A percentile compares a stretch with the other conserved stretches of the same genome.
Evolutionary conservation across 2,329 filamentous ascomycete genomes (phyloP).

Genomic region (Fusarium siculi): DNA sequence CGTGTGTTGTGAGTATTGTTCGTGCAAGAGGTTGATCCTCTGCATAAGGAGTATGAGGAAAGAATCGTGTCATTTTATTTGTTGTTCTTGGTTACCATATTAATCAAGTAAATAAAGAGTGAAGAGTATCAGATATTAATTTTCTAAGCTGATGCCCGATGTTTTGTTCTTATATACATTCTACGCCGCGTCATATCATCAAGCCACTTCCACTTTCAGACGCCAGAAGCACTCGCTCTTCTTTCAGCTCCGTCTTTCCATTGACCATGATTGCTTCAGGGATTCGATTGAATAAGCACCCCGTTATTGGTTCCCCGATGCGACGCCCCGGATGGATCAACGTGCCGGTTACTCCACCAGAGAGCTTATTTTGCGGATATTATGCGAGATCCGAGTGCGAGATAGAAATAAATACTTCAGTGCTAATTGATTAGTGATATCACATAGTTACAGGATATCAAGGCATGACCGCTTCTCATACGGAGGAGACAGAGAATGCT

Average conservation of each 20-base stretch:
- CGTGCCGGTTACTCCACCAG: constrained; percentile 27
- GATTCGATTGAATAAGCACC: constrained; percentile 34
- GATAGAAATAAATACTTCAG: not conserved
- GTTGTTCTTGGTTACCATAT: not conserved
- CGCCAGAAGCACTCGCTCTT: constrained; percentile 14
- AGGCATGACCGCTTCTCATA: not conserved
- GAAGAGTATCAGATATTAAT: not conserved
- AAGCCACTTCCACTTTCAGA: constrained; percentile 20
- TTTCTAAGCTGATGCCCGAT: not conserved
- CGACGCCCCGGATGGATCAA: constrained; percentile 25
- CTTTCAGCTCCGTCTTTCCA: constrained; percentile 7
- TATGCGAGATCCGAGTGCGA: constrained; percentile 24
- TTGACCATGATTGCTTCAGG: constrained; percentile 9
- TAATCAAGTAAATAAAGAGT: not conserved
- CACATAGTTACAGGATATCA: not conserved
- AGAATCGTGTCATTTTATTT: constrained; percentile 61
- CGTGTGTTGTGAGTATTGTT: constrained; percentile 68
- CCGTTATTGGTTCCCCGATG: constrained; percentile 29
- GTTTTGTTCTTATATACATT: constrained; percentile 5
- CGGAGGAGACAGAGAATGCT: not conserved
- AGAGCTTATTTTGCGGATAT: not conserved
- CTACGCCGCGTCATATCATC: constrained; percentile 29
- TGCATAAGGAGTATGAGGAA: constrained; percentile 66
- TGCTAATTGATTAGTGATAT: not conserved
- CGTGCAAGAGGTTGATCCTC: constrained; percentile 69